Conservation (phyloP, 768 basidiomycete genomes). For the Calocybe indica region DNA sequence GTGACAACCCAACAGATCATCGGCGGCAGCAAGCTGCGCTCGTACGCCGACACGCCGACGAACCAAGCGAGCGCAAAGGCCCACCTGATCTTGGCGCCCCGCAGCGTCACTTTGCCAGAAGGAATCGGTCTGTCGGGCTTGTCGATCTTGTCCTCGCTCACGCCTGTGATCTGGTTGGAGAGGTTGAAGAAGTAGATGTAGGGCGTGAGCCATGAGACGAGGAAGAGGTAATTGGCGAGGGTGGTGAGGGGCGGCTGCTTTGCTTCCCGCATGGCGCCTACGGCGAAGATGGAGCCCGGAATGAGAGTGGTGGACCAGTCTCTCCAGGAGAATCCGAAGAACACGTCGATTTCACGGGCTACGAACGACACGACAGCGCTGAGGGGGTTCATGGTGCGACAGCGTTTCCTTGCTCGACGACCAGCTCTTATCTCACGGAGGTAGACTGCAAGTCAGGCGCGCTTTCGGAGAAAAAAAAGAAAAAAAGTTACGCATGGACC, state of each 20-base stretch:
- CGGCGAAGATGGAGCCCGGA: conserved; percentile 5
- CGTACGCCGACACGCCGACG: conserved; percentile 1
- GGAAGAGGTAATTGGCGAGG: neutral
- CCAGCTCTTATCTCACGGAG: too few species aligned
- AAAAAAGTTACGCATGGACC: too few species aligned
- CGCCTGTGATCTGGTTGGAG: conserved; percentile 13
- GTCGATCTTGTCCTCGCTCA: conserved; percentile 16
- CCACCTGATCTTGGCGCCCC: conserved; percentile 11
- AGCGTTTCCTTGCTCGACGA: too few species aligned
- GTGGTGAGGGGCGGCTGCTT: neutral
- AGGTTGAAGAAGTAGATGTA: conserved; percentile 15
- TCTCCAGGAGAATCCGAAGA: conserved; percentile 10
- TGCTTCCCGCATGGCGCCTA: conserved; percentile 5
- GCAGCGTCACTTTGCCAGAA: conserved; percentile 12
- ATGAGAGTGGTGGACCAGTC: conserved; percentile 9
- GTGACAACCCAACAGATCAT: conserved; percentile 9
- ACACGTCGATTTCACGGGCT: conserved; percentile 5
- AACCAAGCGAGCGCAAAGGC: conserved; percentile 3
- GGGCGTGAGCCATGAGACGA: conserved; percentile 8
- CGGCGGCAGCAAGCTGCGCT: conserved; percentile 3
- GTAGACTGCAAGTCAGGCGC: too few species aligned
- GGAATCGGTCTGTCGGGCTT: conserved; percentile 17
- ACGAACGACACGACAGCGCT: neutral
- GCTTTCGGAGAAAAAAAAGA: too few species aligned
- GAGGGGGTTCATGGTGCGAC: too few species aligned